Base-by-base conservation (phyloP, 345 rosid species). In the Lepidium aucheri region DNA sequence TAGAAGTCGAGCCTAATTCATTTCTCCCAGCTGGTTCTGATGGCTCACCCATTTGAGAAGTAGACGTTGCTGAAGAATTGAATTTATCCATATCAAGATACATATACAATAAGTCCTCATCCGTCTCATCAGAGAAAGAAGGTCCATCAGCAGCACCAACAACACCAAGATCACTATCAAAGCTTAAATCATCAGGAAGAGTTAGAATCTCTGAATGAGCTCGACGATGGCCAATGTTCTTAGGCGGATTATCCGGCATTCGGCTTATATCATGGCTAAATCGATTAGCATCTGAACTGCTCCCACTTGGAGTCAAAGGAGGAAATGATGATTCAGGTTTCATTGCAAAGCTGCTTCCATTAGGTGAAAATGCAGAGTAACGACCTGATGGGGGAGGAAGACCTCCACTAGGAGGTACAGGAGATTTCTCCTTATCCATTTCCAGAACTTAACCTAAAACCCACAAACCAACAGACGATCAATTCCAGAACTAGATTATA, bases 181-280 rank as follows among this genome's bases (percentile, higher is more conserved):
- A 87, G 85, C 89, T 85, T 14, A 94, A 82, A 75, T 91, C 97
- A 67, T 91, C 96, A 32, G 99, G 96, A 6, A 87, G 91, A 47
- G 85, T 88, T 15, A 94, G 87, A 69, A 94, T 91, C 67, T 94
- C 99, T 0, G 99, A 94, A 71, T 90, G 97, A 53, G 96, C 93
- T 35, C 99, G 86, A 8, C 99, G 91, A 34, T 94, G 99, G 43
- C 99, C 96, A 11, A 81, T 17, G 6, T 85, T 85, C 90, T 82
- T 90, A 0, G 85, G 85, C 7, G 97, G 97, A 50, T 88, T 83
- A 81, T 88, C 97, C 0, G 83, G 78, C 97, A 94, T 88, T 59
- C 85, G 81, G 79, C 93, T 89, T 12, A 91, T 78, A 59, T 88
- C 97, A 52, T 84, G 83, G 70, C 97, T 84, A 61, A 84, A 90